Conservation (phyloP, 1,139 yeast species). For the Candida pseudoviswanathii region DNA sequence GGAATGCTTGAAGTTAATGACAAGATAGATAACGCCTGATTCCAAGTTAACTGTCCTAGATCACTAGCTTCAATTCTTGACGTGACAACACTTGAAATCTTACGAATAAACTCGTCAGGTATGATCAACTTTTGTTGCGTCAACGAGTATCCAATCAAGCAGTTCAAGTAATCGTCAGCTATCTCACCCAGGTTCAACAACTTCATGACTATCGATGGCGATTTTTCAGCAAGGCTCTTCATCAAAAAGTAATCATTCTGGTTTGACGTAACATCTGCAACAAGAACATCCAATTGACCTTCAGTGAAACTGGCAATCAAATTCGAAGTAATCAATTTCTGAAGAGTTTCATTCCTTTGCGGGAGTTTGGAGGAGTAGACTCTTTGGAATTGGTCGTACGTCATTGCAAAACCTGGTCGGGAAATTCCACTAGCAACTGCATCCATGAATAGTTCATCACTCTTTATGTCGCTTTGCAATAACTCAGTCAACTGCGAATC, state of each 20-base stretch:
- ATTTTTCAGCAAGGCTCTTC: slow-evolving; percentile 21
- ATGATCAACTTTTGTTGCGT: slow-evolving; percentile 9
- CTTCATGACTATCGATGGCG: slow-evolving; percentile 16
- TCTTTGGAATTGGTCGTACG: slow-evolving; percentile 10
- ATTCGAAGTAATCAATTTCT: slow-evolving; percentile 19
- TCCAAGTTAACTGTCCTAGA: slow-evolving; percentile 16
- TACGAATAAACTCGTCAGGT: slow-evolving; percentile 8
- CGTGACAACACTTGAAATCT: slow-evolving; percentile 10
- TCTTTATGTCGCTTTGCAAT: neutral
- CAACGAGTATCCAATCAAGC: slow-evolving; percentile 26
- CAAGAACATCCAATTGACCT: slow-evolving; percentile 19
- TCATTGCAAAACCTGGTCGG: slow-evolving; percentile 3
- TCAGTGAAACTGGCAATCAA: slow-evolving; percentile 26
- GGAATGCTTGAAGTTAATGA: neutral
- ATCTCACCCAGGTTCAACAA: slow-evolving; percentile 18
- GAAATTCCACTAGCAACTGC: slow-evolving; percentile 5
- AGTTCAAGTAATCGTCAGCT: slow-evolving; percentile 22
- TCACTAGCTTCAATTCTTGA: slow-evolving; percentile 14
- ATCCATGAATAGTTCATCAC: slow-evolving; percentile 2
- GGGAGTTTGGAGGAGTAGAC: slow-evolving; percentile 1
- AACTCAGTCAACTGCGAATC: slow-evolving; percentile 15
- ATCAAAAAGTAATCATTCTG: slow-evolving; percentile 24
- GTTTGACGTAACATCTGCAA: slow-evolving; percentile 19
- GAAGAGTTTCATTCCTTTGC: slow-evolving; percentile 9
- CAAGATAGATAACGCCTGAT: slow-evolving; percentile 14